Evolutionary conservation across 495 filamentous ascomycete genomes (phyloP).

Genomic region (Trichocladium antarcticum): DNA sequence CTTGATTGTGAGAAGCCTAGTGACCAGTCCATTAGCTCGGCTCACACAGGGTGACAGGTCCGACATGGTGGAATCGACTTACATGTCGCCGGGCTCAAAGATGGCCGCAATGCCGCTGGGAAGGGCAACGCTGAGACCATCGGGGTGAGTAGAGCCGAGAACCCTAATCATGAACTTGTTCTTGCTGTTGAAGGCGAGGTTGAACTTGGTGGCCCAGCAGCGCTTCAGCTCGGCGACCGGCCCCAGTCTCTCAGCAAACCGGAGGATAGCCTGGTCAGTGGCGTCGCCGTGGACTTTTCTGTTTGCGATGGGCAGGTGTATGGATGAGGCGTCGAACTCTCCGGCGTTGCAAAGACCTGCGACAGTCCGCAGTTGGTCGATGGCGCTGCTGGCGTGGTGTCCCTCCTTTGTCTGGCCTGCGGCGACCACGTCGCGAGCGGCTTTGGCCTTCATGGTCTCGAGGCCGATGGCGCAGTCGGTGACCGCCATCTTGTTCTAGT

Average conservation of each 20-base stretch:
- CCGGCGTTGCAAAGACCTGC: conserved; percentile 58
- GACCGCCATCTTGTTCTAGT: conserved; percentile 51
- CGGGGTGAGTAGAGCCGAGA: conserved; percentile 27
- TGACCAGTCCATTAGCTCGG: background rate
- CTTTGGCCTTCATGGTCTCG: conserved; percentile 30
- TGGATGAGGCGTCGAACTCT: conserved; percentile 52
- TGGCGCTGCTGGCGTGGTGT: conserved; percentile 26
- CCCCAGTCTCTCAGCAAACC: conserved; percentile 50
- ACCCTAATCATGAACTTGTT: conserved; percentile 63
- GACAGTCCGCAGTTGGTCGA: conserved; percentile 41
- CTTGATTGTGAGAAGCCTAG: conserved; percentile 49
- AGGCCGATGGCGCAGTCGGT: conserved; percentile 42
- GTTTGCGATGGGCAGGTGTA: conserved; percentile 39
- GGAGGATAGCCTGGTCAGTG: conserved; percentile 59
- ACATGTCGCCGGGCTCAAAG: conserved; percentile 35
- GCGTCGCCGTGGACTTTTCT: conserved; percentile 59
- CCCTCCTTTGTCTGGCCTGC: conserved; percentile 14
- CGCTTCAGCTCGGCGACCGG: conserved; percentile 39
- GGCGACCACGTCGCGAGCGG: conserved; percentile 32
- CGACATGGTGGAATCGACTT: conserved; percentile 10
- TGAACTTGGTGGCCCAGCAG: conserved; percentile 47
- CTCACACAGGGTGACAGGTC: background rate
- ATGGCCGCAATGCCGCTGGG: conserved; percentile 26
- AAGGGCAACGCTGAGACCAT: conserved; percentile 30
- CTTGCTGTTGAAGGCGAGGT: conserved; percentile 66